Percentiles rank a stretch among this genome's conserved stretches.
Evolutionary conservation across 2,329 filamentous ascomycete genomes (phyloP).

Genomic region (Exophiala sp.): DNA sequence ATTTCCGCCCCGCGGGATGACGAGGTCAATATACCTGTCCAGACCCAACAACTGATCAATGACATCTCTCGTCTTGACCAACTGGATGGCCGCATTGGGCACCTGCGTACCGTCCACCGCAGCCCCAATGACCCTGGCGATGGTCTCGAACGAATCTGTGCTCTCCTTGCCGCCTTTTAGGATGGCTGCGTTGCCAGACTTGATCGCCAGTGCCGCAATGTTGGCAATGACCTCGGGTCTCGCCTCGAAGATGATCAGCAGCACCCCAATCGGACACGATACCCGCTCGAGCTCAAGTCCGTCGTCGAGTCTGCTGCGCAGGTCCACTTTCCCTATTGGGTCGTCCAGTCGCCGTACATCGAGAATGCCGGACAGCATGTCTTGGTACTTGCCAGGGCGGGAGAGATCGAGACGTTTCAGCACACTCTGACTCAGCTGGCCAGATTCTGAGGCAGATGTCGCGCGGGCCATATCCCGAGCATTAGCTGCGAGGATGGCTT

Average conservation of each 20-base stretch:
- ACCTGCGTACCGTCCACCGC: slow-evolving; percentile 71
- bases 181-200: slow-evolving; percentile 95
- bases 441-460: slow-evolving; percentile 67
- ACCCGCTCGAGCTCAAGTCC: slow-evolving; percentile 80
- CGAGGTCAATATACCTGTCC: slow-evolving; percentile 86
- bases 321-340: slow-evolving; percentile 84
- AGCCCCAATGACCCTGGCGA: slow-evolving; percentile 76
- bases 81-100: slow-evolving; percentile 82
- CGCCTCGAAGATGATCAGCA: slow-evolving; percentile 97
- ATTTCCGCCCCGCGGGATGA: slow-evolving; percentile 88
- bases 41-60: slow-evolving; percentile 83
- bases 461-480: slow-evolving; percentile 75
- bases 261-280: slow-evolving; percentile 92
- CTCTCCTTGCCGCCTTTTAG: slow-evolving; percentile 97
- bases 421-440: slow-evolving; percentile 74
- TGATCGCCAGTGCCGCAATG: slow-evolving; percentile 91
- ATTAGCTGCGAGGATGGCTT: slow-evolving; percentile 82
- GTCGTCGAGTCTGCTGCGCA: slow-evolving; percentile 82
- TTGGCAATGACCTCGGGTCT: slow-evolving; percentile 98
- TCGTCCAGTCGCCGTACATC: slow-evolving; percentile 82
- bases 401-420: slow-evolving; percentile 84
- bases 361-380: slow-evolving; percentile 93
- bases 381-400: slow-evolving; percentile 88
- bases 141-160: slow-evolving; percentile 88
- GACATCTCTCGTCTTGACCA: slow-evolving; percentile 88